A percentile compares a stretch with the other conserved stretches of the same genome.
Conservation (phyloP, 768 basidiomycete species). For the Coprinellus aureogranulatus region DNA sequence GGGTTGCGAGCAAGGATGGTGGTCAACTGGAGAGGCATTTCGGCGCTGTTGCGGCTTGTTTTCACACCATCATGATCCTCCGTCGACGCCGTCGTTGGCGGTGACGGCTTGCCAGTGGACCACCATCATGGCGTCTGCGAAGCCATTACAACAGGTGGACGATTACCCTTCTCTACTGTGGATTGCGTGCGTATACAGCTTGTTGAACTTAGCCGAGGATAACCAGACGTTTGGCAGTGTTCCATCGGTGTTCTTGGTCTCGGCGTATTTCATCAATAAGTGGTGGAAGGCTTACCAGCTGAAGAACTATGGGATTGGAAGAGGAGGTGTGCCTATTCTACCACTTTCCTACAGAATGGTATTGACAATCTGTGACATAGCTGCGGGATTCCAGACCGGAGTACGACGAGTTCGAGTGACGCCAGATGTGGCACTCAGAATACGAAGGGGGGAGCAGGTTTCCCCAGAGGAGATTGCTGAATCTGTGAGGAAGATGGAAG, state of each 20-base stretch:
- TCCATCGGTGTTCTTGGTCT: slow-evolving; percentile 42
- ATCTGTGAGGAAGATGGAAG: slow-evolving; percentile 42
- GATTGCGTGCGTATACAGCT: slow-evolving; percentile 37
- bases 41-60: background rate
- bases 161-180: slow-evolving; percentile 43
- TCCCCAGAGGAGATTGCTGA: slow-evolving; percentile 51
- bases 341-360: background rate
- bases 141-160: slow-evolving; percentile 17
- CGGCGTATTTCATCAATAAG: slow-evolving; percentile 45
- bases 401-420: slow-evolving; percentile 50
- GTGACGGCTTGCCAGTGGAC: background rate
- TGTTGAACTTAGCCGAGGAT: background rate
- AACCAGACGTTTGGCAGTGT: slow-evolving; percentile 28
- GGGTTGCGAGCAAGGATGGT: slow-evolving; percentile 42
- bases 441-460: slow-evolving; percentile 51
- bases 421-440: slow-evolving; percentile 53
- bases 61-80: slow-evolving; percentile 4
- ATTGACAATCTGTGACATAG: slow-evolving; percentile 27
- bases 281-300: slow-evolving; percentile 49
- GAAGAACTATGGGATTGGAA: slow-evolving; percentile 51
- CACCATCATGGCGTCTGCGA: slow-evolving; percentile 6
- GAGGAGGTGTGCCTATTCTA: slow-evolving; percentile 40
- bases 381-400: slow-evolving; percentile 55
- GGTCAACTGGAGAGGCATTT: slow-evolving; percentile 33
- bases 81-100: background rate